Base-by-base conservation (phyloP, 441 rosid species). In the Eruca vesicaria region DNA sequence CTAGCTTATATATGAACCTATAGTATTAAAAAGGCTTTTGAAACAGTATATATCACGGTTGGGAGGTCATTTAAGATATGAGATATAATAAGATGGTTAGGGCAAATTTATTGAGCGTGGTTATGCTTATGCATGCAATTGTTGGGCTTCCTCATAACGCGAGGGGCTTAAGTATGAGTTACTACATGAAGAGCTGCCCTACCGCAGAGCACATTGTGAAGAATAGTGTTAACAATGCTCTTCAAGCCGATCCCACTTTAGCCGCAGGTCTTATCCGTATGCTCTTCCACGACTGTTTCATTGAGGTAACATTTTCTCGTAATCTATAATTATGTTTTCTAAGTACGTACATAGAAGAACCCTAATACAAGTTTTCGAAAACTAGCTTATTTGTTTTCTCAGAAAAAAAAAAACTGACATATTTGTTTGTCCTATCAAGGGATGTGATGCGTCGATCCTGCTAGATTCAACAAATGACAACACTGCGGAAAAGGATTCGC, bases 251-350 rank as follows among this genome's bases (percentile, higher is more conserved):
- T 85, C 98, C 99, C 1, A 85, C 97, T 21, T 82, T 93, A 0
- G 95, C 99, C 0, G 99, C 92, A 0, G 92, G 84, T 18, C 90
- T 95, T 52, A 66, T 95, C 9, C 82, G 99, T 72, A 87, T 95
- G 99, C 86, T 89, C 75, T 95, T 95, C 81, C 99, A 95, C 62
- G 98, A 95, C 67, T 93, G 99, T 84, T 93, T 88, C 76, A 79
- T 93, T 5, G 81, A 94, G 90, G 98, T 88, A 48, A 61, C 2
- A 1, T 15, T 16, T 12, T 68, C 15, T 23, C 20, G 36, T 62
- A 52, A 2, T 35, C 41, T 41, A 3, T 50, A 15, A 3, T 43
- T 16, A 7, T 9, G 18, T 58, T 1, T 50, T 18, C 21, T 50
- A 23, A n/a, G n/a, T n/a, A 50, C 23, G 23, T 50, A 18, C 23